phyloP scores from a whole-genome alignment of 2,329 filamentous ascomycete genomes.

The Daldinia sp. region DNA sequence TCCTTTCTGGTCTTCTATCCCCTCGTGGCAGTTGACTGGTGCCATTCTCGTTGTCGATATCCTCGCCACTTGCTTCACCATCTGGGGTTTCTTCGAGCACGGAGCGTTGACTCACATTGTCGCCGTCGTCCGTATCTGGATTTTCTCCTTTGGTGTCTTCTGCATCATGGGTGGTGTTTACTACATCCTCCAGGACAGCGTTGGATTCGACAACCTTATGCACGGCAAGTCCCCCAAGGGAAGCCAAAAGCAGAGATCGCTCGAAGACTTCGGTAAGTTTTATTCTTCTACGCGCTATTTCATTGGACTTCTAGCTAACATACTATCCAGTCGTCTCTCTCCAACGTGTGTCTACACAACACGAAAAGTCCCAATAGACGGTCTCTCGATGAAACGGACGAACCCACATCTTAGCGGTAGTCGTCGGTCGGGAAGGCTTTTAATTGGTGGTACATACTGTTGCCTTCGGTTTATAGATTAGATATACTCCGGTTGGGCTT shows the following conservation, averaged over 20 bases:
- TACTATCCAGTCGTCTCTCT: constrained; percentile 76
- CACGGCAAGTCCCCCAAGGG: constrained; percentile 87
- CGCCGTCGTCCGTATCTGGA: constrained; percentile 86
- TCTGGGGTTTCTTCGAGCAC: constrained; percentile 83
- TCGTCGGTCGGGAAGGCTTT: constrained; percentile 35
- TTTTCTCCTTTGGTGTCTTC: constrained; percentile 91
- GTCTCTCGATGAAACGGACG: constrained; percentile 35
- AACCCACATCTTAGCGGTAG: constrained; percentile 33
- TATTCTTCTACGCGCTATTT: neutral
- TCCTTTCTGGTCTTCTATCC: constrained; percentile 89
- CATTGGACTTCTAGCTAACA: constrained; percentile 55
- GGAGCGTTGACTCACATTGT: constrained; percentile 75
- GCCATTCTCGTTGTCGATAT: constrained; percentile 85
- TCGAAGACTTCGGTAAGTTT: constrained; percentile 87
- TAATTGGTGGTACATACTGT: constrained; percentile 44
- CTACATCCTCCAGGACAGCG: constrained; percentile 81
- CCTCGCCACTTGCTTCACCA: constrained; percentile 82
- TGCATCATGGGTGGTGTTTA: constrained; percentile 78
- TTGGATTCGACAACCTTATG: constrained; percentile 90
- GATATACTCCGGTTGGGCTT: constrained; percentile 39
- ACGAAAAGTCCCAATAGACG: constrained; percentile 81
- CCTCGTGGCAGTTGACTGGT: constrained; percentile 82
- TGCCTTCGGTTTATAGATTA: constrained; percentile 45
- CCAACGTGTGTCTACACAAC: constrained; percentile 89
- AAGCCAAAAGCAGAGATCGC: constrained; percentile 81